Conservation (phyloP, 2,329 filamentous ascomycete species). For the Trichoderma sp. region DNA sequence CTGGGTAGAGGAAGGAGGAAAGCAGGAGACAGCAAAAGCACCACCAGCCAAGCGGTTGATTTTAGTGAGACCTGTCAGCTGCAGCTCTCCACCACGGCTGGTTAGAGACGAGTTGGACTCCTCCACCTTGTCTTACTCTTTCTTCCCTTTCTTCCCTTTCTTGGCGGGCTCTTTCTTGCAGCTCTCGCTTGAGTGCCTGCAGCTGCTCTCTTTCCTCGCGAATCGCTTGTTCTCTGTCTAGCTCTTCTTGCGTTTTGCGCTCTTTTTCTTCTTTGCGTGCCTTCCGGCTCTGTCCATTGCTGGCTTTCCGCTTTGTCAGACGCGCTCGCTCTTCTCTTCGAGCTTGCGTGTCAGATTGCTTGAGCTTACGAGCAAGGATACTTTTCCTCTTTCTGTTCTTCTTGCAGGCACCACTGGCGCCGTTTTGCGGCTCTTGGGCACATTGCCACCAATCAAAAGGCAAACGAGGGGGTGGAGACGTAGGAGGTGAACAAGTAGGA, state of each 20-base stretch:
- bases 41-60: background rate
- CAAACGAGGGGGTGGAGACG: conserved; percentile 34
- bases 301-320: conserved; percentile 12
- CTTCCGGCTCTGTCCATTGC: conserved; percentile 22
- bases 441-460: conserved; percentile 41
- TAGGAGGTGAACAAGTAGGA: conserved; percentile 29
- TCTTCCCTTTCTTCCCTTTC: conserved; percentile 26
- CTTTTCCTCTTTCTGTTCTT: conserved; percentile 29
- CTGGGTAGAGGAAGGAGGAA: background rate
- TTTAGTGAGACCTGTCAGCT: conserved; percentile 31
- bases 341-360: conserved; percentile 31
- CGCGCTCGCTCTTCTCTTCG: conserved; percentile 24
- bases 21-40: background rate
- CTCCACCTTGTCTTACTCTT: background rate
- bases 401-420: conserved; percentile 14
- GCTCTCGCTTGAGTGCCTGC: conserved; percentile 29
- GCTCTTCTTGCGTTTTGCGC: conserved; percentile 27
- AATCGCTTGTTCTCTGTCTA: conserved; percentile 26
- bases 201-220: conserved; percentile 26
- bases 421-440: conserved; percentile 26
- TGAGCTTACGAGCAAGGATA: conserved; percentile 29
- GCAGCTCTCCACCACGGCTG: conserved; percentile 26
- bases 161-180: conserved; percentile 27
- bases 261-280: conserved; percentile 25
- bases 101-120: conserved; percentile 15